Evolutionary conservation across 371 early-diverging fungal genomes (phyloP).

Genomic region (Lichtheimia ramosa): DNA sequence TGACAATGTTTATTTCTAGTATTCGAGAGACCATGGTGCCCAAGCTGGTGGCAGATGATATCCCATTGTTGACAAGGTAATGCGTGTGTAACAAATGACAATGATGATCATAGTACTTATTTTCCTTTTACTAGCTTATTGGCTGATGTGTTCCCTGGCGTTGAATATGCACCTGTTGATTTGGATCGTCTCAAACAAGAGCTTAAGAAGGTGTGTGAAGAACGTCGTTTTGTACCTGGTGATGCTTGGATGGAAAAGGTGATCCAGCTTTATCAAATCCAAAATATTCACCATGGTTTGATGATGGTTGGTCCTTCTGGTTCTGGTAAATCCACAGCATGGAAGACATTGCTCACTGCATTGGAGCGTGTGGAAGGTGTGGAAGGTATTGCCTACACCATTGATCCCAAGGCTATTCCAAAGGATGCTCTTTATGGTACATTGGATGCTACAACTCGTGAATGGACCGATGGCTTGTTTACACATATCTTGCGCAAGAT

Average conservation of each 20-base stretch:
- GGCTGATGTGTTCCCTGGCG: conserved; percentile 95
- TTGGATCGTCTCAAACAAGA: conserved; percentile 76
- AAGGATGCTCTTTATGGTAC: conserved; percentile 97
- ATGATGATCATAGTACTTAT: background rate
- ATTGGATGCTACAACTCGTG: conserved; percentile 96
- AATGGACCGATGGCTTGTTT: conserved; percentile 99
- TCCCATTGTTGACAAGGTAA: conserved; percentile 75
- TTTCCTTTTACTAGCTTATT: conserved; percentile 61
- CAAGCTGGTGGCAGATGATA: conserved; percentile 95
- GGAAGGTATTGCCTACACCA: conserved; percentile 91
- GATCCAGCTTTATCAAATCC: conserved; percentile 95
- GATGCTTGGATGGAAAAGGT: conserved; percentile 95
- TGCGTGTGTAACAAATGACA: background rate
- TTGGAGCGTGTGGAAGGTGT: conserved; percentile 85
- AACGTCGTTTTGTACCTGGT: conserved; percentile 74
- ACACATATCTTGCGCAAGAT: conserved; percentile 96
- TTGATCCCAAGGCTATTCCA: conserved; percentile 97
- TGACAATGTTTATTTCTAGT: conserved; percentile 50
- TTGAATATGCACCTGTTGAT: conserved; percentile 82
- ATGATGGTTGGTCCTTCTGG: conserved; percentile 99
- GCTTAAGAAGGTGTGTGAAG: conserved; percentile 77
- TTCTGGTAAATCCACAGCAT: conserved; percentile 92
- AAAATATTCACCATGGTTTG: conserved; percentile 96
- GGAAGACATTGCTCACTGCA: conserved; percentile 89
- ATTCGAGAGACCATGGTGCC: conserved; percentile 96